Percentiles rank a stretch among this genome's conserved stretches.
phyloP scores from a whole-genome alignment of 108 stramenopile genomes.

The Skeletonema tropicum region DNA sequence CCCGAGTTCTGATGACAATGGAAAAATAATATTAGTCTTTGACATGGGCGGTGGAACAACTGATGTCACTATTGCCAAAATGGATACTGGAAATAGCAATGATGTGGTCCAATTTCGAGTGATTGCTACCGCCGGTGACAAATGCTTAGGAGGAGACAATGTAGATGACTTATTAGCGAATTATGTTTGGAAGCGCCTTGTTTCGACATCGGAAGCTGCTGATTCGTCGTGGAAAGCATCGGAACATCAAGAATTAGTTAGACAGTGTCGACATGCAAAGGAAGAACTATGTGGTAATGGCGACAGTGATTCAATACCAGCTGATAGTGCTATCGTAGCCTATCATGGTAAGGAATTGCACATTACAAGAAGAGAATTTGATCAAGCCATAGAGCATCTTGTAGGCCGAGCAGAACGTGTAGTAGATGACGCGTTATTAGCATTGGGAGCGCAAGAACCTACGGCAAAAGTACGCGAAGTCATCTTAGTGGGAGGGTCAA shows the following conservation, averaged over 20 bases:
- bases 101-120: slow-evolving; percentile 56
- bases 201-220: slow-evolving; percentile 9
- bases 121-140: slow-evolving; percentile 68
- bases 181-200: slow-evolving; percentile 18
- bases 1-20: slow-evolving; percentile 11
- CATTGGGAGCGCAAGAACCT: slow-evolving; percentile 13
- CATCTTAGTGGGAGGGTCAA: slow-evolving; percentile 79
- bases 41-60: slow-evolving; percentile 91
- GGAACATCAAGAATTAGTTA: slow-evolving; percentile 41
- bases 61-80: slow-evolving; percentile 77
- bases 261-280: slow-evolving; percentile 70
- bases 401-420: slow-evolving; percentile 47
- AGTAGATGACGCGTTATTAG: slow-evolving; percentile 44
- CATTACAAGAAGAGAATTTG: slow-evolving; percentile 54
- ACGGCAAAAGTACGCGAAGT: slow-evolving; percentile 65
- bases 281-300: slow-evolving; percentile 69
- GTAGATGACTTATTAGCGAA: slow-evolving; percentile 68
- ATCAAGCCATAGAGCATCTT: slow-evolving; percentile 43
- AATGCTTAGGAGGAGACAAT: slow-evolving; percentile 78
- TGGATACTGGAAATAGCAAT: slow-evolving; percentile 21
- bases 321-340: slow-evolving; percentile 9
- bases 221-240: slow-evolving; percentile 20
- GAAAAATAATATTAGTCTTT: slow-evolving; percentile 74
- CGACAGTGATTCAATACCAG: slow-evolving; percentile 25
- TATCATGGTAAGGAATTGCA: slow-evolving; percentile 11